phyloP scores from a whole-genome alignment of 306 rosid genomes.

The Cyclanthera cordifolia region DNA sequence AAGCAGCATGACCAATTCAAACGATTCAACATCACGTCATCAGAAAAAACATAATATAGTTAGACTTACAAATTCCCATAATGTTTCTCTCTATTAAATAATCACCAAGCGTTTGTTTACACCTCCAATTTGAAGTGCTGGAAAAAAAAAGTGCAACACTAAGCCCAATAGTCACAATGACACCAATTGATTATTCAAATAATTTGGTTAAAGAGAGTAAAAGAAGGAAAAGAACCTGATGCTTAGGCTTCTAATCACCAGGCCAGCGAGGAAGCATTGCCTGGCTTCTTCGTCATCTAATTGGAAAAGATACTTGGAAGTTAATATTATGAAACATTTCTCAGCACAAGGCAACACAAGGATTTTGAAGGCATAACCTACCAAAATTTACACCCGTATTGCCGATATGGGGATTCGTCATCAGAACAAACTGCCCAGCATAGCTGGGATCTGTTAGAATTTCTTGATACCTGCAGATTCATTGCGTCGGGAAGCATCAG shows the following conservation, averaged over 20 bases:
- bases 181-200: no score
- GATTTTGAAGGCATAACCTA: constrained; percentile 15
- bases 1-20: not conserved
- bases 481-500: not conserved
- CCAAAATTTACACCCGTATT: constrained; percentile 87
- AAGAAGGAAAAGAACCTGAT: constrained; percentile 14
- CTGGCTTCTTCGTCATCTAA: constrained; percentile 82
- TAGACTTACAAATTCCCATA: constrained; percentile 87
- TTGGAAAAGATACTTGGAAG: not conserved
- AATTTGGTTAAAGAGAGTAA: no score
- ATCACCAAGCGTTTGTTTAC: constrained; percentile 49
- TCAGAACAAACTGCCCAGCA: constrained; percentile 88
- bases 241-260: constrained; percentile 78
- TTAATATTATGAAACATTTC: constrained; percentile 1
- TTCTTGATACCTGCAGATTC: constrained; percentile 69
- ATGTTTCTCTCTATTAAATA: constrained; percentile 72
- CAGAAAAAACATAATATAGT: not conserved
- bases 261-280: constrained; percentile 73
- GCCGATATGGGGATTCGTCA: constrained; percentile 95
- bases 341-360: not conserved
- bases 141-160: not conserved
- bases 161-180: no score
- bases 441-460: constrained; percentile 94
- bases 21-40: not conserved
- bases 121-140: constrained; percentile 95